A percentile compares a stretch with the other conserved stretches of the same genome.
phyloP scores from a whole-genome alignment of 2,329 filamentous ascomycete genomes.

The Colletotrichum musae region DNA sequence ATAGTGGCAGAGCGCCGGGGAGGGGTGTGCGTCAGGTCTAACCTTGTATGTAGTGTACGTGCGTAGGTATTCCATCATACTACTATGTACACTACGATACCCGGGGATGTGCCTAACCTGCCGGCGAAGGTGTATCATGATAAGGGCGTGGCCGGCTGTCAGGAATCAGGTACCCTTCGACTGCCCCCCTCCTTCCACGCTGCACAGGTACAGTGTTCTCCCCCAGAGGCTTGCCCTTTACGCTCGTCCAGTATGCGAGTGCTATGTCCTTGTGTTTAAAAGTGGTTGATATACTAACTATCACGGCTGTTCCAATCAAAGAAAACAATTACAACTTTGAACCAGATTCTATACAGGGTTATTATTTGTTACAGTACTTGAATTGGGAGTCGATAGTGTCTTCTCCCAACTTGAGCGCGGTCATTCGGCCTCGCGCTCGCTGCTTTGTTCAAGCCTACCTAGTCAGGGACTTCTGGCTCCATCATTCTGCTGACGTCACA shows the following conservation, averaged over 20 bases:
- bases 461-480: constrained; percentile 17
- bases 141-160: no score
- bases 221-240: background rate
- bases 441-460: constrained; percentile 16
- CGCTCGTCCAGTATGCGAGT: background rate
- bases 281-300: no score
- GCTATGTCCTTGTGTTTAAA: no score
- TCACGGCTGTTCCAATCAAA: no score
- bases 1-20: background rate
- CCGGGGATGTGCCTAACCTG: background rate
- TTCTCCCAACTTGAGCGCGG: constrained; percentile 2
- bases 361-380: background rate
- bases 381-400: background rate
- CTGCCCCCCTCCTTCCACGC: background rate
- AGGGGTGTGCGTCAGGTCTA: constrained; percentile 13
- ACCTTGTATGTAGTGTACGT: no score
- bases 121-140: no score
- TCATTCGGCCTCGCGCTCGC: background rate
- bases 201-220: background rate
- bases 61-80: no score
- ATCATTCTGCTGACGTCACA: constrained; percentile 31
- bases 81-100: no score
- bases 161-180: constrained; percentile 2
- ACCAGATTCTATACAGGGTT: background rate
- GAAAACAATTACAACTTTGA: no score